Percentiles rank a stretch among this genome's conserved stretches.
Evolutionary conservation across 257 asterid genomes (phyloP).

Genomic region (Rehmannia glutinosa): DNA sequence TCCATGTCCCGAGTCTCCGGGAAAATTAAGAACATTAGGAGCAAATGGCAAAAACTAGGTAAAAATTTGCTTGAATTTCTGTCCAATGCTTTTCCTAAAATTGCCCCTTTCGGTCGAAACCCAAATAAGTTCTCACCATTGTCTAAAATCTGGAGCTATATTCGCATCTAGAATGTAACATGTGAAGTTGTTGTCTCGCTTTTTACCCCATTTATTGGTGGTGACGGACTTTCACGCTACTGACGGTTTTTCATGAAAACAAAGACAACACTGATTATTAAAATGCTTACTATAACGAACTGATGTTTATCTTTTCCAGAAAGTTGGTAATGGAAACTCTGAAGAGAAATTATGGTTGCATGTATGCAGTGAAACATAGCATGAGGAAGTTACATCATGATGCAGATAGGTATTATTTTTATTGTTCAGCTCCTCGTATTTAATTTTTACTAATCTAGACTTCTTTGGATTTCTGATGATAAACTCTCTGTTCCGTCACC

Average conservation of each 20-base stretch:
- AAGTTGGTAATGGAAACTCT: slow-evolving; percentile 90
- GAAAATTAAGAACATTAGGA: slow-evolving; percentile 43
- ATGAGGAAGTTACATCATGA: slow-evolving; percentile 63
- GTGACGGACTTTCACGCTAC: slow-evolving; percentile 82
- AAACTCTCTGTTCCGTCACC: no score
- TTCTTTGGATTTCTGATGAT: no score
- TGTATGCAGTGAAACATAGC: slow-evolving; percentile 88
- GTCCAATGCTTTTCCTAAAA: no score
- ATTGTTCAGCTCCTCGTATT: not conserved
- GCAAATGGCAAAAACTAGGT: slow-evolving; percentile 76
- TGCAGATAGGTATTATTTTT: slow-evolving; percentile 34
- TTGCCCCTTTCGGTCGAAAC: no score
- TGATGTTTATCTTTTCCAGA: slow-evolving; percentile 36
- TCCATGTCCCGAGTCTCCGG: slow-evolving; percentile 80
- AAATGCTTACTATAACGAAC: not conserved
- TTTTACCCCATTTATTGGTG: slow-evolving; percentile 46
- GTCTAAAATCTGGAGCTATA: no score
- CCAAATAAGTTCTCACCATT: no score
- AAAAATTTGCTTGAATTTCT: not conserved
- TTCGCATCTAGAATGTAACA: not conserved
- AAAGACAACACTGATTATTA: not conserved
- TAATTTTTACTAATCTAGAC: no score
- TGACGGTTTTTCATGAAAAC: slow-evolving; percentile 75
- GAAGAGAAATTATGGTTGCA: slow-evolving; percentile 89
- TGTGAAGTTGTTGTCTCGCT: slow-evolving; percentile 32